Conservation (phyloP, 1,284 basidiomycete species). For the Pseudozyma tsukubaensis region DNA sequence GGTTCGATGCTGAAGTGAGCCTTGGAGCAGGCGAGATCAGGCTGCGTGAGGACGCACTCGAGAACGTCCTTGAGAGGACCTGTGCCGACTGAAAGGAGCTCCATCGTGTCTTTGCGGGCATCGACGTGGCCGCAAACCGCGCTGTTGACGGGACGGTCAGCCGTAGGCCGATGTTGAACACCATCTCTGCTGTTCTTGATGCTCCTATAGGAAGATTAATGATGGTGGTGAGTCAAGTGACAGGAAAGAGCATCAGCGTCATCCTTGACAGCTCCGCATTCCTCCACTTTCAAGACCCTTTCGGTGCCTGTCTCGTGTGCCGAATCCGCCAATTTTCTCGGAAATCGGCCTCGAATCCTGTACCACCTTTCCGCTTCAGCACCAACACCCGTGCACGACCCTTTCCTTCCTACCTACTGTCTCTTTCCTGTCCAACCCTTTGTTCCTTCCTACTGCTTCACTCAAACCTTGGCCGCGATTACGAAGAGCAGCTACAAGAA, state of each 20-base stretch:
- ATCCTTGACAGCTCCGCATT: neutral
- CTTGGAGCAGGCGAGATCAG: conserved; percentile 67
- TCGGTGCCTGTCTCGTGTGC: too few species aligned
- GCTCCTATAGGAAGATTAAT: neutral
- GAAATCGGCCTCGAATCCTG: conserved; percentile 4
- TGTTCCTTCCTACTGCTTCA: too few species aligned
- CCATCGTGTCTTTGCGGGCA: neutral
- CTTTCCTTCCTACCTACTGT: neutral
- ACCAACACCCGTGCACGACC: neutral
- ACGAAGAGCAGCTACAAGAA: neutral
- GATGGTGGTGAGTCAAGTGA: neutral
- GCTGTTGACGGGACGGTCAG: neutral
- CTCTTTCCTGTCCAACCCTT: neutral
- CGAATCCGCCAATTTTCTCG: neutral
- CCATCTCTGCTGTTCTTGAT: neutral
- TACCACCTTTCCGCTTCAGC: neutral
- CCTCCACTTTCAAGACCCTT: conserved; percentile 14
- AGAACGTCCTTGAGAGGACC: neutral
- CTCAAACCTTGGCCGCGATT: neutral
- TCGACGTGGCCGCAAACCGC: neutral
- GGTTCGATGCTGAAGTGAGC: neutral
- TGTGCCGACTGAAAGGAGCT: neutral
- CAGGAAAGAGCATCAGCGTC: neutral
- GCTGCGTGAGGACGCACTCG: neutral
- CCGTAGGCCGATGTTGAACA: conserved; percentile 18